Conservation (phyloP, 2,329 filamentous ascomycete genomes). For the Thielaviopsis populi region DNA sequence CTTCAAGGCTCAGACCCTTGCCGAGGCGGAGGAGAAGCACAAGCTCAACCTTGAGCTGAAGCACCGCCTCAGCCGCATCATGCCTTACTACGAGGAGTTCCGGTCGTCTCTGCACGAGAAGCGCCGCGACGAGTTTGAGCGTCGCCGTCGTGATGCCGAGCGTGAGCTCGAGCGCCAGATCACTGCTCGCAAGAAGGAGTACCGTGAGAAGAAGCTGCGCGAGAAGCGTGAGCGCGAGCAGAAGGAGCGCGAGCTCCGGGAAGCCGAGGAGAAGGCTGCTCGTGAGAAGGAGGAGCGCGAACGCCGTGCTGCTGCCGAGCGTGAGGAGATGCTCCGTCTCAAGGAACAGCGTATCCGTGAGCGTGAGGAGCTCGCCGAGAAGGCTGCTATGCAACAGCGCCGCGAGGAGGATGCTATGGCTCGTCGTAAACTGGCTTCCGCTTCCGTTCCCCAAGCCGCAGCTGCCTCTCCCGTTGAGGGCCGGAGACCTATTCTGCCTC, state of each 20-base stretch:
- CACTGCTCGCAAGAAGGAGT: slow-evolving; percentile 71
- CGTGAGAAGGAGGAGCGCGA: slow-evolving; percentile 78
- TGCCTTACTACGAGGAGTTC: slow-evolving; percentile 74
- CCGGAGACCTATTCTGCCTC: slow-evolving; percentile 17
- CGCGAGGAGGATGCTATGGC: slow-evolving; percentile 81
- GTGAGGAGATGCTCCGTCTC: slow-evolving; percentile 50
- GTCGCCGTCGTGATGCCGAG: slow-evolving; percentile 79
- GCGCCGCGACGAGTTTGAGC: slow-evolving; percentile 90
- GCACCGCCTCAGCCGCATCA: slow-evolving; percentile 73
- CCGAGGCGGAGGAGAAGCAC: slow-evolving; percentile 75
- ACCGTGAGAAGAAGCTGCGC: slow-evolving; percentile 64
- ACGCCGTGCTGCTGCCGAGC: slow-evolving; percentile 63
- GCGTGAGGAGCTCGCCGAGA: slow-evolving; percentile 52
- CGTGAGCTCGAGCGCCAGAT: slow-evolving; percentile 89
- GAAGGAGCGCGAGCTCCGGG: slow-evolving; percentile 58
- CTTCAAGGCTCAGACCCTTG: slow-evolving; percentile 60
- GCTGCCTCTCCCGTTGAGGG: slow-evolving; percentile 14
- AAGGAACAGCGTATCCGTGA: slow-evolving; percentile 52
- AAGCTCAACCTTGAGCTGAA: slow-evolving; percentile 85
- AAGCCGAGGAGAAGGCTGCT: slow-evolving; percentile 71
- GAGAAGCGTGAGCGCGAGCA: slow-evolving; percentile 79
- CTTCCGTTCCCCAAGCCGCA: not conserved
- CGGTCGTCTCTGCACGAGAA: slow-evolving; percentile 68
- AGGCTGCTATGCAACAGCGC: slow-evolving; percentile 55
- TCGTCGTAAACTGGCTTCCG: slow-evolving; percentile 40